Evolutionary conservation across 495 filamentous ascomycete genomes (phyloP).

Genomic region (Sordaria brevicollis): DNA sequence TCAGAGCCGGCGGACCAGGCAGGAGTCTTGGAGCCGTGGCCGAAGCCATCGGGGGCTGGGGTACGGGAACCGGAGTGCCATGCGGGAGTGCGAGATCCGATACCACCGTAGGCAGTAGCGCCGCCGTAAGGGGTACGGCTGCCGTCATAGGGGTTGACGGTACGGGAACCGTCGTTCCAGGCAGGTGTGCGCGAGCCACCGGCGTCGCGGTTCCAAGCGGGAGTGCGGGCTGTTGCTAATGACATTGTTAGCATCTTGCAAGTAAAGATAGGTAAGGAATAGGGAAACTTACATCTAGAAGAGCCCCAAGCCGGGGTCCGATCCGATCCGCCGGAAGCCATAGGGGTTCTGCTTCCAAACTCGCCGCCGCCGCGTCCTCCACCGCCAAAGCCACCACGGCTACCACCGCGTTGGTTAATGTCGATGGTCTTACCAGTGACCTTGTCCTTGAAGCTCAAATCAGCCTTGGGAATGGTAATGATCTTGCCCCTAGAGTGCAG

Average conservation of each 20-base stretch:
- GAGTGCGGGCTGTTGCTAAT: constrained; percentile 49
- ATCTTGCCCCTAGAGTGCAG: constrained; percentile 86
- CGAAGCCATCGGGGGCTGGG: constrained; percentile 52
- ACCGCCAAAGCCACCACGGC: constrained; percentile 40
- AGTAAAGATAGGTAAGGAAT: not conserved
- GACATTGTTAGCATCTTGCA: constrained; percentile 12
- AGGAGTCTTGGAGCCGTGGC: constrained; percentile 65
- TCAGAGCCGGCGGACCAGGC: constrained; percentile 54
- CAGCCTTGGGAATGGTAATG: constrained; percentile 67
- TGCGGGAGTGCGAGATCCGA: constrained; percentile 38
- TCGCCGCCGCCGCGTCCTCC: constrained; percentile 37
- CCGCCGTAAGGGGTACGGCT: constrained; percentile 60
- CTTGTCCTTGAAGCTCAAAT: constrained; percentile 72
- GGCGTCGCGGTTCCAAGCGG: constrained; percentile 51
- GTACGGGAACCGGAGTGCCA: constrained; percentile 45
- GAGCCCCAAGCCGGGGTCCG: constrained; percentile 61
- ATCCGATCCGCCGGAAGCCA: constrained; percentile 45
- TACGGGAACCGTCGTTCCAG: constrained; percentile 67
- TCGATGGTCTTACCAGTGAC: constrained; percentile 66
- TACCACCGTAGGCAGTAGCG: constrained; percentile 49
- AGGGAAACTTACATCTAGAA: constrained; percentile 44
- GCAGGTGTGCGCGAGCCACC: constrained; percentile 61
- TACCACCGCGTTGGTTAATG: constrained; percentile 50
- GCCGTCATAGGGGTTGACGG: constrained; percentile 73
- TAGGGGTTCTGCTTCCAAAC: constrained; percentile 55